Evolutionary conservation across 2,329 filamentous ascomycete genomes (phyloP), one percentile per base, ranked within the genome.

Genomic region (Lachnellula cervina): DNA sequence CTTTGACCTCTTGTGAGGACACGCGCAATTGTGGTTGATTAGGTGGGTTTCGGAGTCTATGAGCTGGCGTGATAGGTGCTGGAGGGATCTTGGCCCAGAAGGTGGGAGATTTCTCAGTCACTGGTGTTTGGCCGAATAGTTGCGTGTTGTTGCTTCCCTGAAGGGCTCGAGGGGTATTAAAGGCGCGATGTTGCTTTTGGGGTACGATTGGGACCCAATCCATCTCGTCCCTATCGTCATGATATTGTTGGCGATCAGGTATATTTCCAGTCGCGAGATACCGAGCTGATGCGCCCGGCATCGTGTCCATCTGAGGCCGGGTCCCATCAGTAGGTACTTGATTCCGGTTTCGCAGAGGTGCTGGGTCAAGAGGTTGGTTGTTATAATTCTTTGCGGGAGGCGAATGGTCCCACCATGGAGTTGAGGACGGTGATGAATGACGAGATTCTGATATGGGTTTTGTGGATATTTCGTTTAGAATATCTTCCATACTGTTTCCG

Each of bases 1-100:
- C 72, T 58, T 77, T 75, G 52, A 68, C 66, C 69, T 76, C 67
- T 70, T 74, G 34, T 59, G 76, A 42, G 66, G 76, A 62, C 69
- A 80, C 64, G 66, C 76, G 73, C 25, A 86, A 72, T 1, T 79
- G 71, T 0, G 82, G 78, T 37, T 77, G 74, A 57, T 80, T 81
- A 4, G 80, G 79, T 1, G 85, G 84, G 57, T 87, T 88, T 34
- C 81, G 77, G 6, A 83, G 70, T 44, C 78, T 77, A 42, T 84
- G 80, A 2, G 85, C 84, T 21, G 86, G 84, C n/a, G 79, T 80
- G 14, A 78, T 81, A 14, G 88, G 88, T 1, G 86, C 85, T 0
- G 84, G 77, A 4, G 88, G 88, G 2, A 90, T 78, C 56, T 80
- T 83, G 71, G 83, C 87, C 77, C 83, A 86, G 66, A 91, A 90